Base-by-base conservation (phyloP, 805 yeast genomes). In the Tetrapisispora namnaoensis region DNA sequence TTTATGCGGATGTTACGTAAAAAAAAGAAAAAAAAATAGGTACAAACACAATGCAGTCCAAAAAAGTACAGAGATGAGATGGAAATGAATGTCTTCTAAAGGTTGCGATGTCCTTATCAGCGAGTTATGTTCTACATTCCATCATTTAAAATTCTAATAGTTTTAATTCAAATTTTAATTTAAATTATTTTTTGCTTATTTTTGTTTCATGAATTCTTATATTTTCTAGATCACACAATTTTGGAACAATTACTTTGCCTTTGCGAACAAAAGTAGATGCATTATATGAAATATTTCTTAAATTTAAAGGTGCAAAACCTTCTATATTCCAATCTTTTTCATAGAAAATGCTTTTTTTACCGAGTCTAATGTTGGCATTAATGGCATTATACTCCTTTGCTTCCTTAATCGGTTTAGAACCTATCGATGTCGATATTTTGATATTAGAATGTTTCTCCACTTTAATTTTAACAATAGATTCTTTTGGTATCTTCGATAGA, bases 251-350 rank as follows among this genome's bases (percentile, higher is more conserved):
- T 11, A 20, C 35, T 13, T 34, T 37, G 9, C 47, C 44, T 43
- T 55, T 61, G 30, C 71, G 50, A 16, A 73, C 72, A 35, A 60
- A 63, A 2, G 67, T 60, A 5, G 20, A 13, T 4, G 52, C 50
- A 41, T 60, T 62, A 43, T 65, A 65, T 1, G 70, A 64, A 4
- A 65, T 35, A 32, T 49, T 62, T 40, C 54, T 55, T 39, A 54
- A 54, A 17, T 64, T 55, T 4, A 51, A 46, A 0, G 85, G 84
- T 0, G 80, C 77, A 44, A 57, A 63, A 0, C 88, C 88, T 5
- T 72, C 57, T 2, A 83, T 80, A 51, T 82, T 82, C 68, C 83
- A 73, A 52, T 82, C 86, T 4, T 82, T 80, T 55, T 82, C 83
- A 61, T 77, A 80, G 58, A 76, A 82, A 1, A 80, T 68, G 8